These are phyloP conservation scores for Baudoinia panamericana DNA, from an alignment of 495 filamentous ascomycete genomes.

Conservation along the genomic window DNA sequence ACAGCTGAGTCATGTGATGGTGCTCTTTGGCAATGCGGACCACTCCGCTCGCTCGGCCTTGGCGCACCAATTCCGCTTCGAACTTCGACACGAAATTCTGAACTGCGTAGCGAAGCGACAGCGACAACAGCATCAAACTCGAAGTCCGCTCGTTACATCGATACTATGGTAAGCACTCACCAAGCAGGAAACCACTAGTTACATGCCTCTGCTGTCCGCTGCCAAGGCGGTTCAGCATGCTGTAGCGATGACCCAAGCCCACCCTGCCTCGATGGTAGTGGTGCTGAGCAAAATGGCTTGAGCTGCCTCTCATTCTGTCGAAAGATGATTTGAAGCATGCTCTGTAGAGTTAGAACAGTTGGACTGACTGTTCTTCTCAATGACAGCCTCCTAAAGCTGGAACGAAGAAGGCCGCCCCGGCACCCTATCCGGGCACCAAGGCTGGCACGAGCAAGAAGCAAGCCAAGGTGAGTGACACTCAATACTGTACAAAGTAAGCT, in stretches of 20 bases:
- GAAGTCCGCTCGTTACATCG: constrained; percentile 2
- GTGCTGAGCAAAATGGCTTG: constrained; percentile 18
- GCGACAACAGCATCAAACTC: constrained; percentile 3
- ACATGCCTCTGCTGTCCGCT: constrained; percentile 16
- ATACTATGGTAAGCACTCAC: constrained; percentile 18
- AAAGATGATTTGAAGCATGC: constrained; percentile 8
- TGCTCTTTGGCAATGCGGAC: background rate
- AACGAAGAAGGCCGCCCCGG: constrained; percentile 90
- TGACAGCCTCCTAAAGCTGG: constrained; percentile 97
- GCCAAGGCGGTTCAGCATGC: constrained; percentile 5
- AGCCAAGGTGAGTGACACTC: constrained; percentile 61
- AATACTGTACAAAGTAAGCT: no score
- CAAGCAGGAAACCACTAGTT: constrained; percentile 5
- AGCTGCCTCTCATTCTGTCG: constrained; percentile 10
- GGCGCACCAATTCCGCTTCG: constrained; percentile 1
- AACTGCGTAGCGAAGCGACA: constrained; percentile 4
- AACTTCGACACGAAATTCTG: constrained; percentile 2
- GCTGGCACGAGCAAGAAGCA: constrained; percentile 84
- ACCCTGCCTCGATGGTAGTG: constrained; percentile 11
- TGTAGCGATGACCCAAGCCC: constrained; percentile 15
- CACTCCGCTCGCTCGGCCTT: background rate
- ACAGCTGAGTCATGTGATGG: no score
- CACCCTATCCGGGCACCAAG: constrained; percentile 90
- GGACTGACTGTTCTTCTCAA: constrained; percentile 60
- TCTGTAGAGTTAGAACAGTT: constrained; percentile 23